Base-by-base conservation (phyloP, 75 land plant genomes). In the Picea glauca region DNA sequence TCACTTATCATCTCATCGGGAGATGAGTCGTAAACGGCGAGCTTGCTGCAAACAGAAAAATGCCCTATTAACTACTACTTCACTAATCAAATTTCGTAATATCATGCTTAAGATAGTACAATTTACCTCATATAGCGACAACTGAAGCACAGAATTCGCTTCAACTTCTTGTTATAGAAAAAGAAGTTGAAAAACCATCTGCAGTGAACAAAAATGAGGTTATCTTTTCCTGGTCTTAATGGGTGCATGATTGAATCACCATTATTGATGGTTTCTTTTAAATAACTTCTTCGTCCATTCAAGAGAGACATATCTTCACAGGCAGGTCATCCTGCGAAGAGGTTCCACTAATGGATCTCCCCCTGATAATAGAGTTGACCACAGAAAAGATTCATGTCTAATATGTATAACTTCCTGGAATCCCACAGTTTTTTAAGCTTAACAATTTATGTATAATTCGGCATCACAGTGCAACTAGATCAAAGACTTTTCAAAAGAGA, bases 171-270 rank as follows among this genome's bases (percentile, higher is more conserved):
- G 77, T 95, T 93, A 68, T 91, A 95, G 85, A 95, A 95, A 83
- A 95, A 95, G 87, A 91, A 95, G 79, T 85, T 80, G 80, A 91
- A 93, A 4, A 94, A 91, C 98, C 96, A 95, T 79, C 98, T 95
- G 89, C 72, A 68, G 38, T 38, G 6, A 33, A 68, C 46, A 68
- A 15, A 20, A 68, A 14, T 40, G 43, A 40, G 43, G 43, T 40
- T 40, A 40, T 40, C 1, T 40, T 4, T 40, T 40, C 43, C 4
- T 40, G 43, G 43, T 40, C 43, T 40, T 40, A 40, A 40, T 40
- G 43, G 43, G 1, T 40, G 43, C 43, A 18, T 35, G n/a, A 9
- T 68, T 35, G 38, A 15, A 20, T 15, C 2, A 68, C 21, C 32
- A 20, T 13, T 13, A 32, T 33, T 33, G 5, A 15, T 66, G 18